Conservation (phyloP, 495 filamentous ascomycete species). For the Bacidia gigantensis region DNA sequence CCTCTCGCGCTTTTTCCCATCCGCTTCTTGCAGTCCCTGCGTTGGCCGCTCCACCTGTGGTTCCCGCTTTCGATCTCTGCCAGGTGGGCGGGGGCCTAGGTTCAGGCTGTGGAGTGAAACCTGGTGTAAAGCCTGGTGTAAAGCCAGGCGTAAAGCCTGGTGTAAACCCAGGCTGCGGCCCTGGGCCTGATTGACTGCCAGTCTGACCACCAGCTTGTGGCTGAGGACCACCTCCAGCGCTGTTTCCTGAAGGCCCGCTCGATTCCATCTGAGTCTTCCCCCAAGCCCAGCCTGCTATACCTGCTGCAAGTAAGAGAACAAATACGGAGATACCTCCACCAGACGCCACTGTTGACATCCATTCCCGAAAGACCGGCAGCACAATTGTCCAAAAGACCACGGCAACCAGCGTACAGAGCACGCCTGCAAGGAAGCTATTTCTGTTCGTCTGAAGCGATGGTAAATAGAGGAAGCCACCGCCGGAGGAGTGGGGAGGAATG, state of each 20-base stretch:
- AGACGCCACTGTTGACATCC: conserved; percentile 48
- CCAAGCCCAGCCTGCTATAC: conserved; percentile 59
- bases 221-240: conserved; percentile 21
- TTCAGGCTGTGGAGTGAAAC: conserved; percentile 16
- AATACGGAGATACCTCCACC: conserved; percentile 50
- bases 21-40: conserved; percentile 31
- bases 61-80: conserved; percentile 27
- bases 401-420: conserved; percentile 52
- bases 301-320: conserved; percentile 50
- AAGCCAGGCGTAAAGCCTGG: conserved; percentile 11
- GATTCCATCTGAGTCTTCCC: conserved; percentile 49
- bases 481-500: conserved; percentile 84
- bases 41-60: conserved; percentile 15
- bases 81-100: conserved; percentile 27
- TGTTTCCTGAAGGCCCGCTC: conserved; percentile 21
- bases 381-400: conserved; percentile 55
- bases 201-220: conserved; percentile 25
- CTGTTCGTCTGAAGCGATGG: conserved; percentile 71
- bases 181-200: conserved; percentile 7
- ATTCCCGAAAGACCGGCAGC: conserved; percentile 52
- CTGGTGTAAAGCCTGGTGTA: conserved; percentile 16
- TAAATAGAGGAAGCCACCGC: conserved; percentile 84
- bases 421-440: conserved; percentile 85
- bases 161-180: neutral
- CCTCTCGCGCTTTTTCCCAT: conserved; percentile 62